phyloP scores from a whole-genome alignment of 805 yeast genomes.

The Wickerhamomyces chambardii region DNA sequence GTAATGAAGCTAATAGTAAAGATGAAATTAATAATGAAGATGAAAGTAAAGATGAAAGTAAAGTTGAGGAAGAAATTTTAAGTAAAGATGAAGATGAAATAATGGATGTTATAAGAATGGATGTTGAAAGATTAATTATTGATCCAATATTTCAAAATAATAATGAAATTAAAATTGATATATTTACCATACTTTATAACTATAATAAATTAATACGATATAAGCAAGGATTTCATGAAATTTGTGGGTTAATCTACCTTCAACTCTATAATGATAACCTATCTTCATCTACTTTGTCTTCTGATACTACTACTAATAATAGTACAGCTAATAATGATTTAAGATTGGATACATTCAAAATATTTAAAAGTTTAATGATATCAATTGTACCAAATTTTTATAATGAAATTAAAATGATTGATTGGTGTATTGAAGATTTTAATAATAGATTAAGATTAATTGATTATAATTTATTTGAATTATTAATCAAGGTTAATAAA shows the following conservation, averaged over 20 bases:
- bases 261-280: slow-evolving; percentile 28
- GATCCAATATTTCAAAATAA: slow-evolving; percentile 14
- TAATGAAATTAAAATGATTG: slow-evolving; percentile 28
- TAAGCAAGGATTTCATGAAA: slow-evolving; percentile 46
- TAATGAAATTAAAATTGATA: slow-evolving; percentile 6
- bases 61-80: neutral
- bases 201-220: slow-evolving; percentile 19
- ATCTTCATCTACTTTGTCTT: too few species aligned
- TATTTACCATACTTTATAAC: slow-evolving; percentile 15
- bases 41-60: neutral
- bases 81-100: slow-evolving; percentile 4
- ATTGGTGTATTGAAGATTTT: slow-evolving; percentile 32
- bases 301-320: too few species aligned
- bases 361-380: slow-evolving; percentile 34
- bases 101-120: slow-evolving; percentile 16
- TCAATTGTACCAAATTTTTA: slow-evolving; percentile 34
- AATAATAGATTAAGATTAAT: slow-evolving; percentile 32
- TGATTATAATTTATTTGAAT: slow-evolving; percentile 37
- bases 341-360: slow-evolving; percentile 30
- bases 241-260: slow-evolving; percentile 35
- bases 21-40: neutral
- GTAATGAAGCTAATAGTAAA: too few species aligned
- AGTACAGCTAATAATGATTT: slow-evolving; percentile 5
- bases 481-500: slow-evolving; percentile 29
- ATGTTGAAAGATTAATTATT: slow-evolving; percentile 16